A percentile compares a stretch with the other conserved stretches of the same genome.
Conservation (phyloP, 305 asterid genomes). For the Euphrasia arctica region DNA sequence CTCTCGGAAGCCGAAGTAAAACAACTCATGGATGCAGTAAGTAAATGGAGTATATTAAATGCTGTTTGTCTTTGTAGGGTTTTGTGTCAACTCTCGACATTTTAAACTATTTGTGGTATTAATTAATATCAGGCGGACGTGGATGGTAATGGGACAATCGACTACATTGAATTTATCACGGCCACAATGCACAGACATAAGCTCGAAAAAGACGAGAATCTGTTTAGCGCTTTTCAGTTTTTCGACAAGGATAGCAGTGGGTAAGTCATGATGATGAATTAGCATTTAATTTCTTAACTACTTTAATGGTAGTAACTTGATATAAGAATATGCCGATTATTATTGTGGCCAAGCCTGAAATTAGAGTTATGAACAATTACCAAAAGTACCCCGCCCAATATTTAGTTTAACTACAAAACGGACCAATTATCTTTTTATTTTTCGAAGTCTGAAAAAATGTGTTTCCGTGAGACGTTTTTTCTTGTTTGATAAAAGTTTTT, state of each 20-base stretch:
- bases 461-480: no score
- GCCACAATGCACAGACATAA: slow-evolving; percentile 61
- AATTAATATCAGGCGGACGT: slow-evolving; percentile 41
- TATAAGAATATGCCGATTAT: no score
- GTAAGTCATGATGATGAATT: slow-evolving; percentile 29
- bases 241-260: slow-evolving; percentile 54
- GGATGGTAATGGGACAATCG: slow-evolving; percentile 59
- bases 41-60: background rate
- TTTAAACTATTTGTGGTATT: slow-evolving; percentile 2
- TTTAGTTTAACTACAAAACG: background rate
- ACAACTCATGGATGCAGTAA: slow-evolving; percentile 1
- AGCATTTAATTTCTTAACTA: background rate
- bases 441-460: no score
- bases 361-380: background rate
- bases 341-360: background rate
- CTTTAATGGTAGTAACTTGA: no score
- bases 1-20: slow-evolving; percentile 2
- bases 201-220: slow-evolving; percentile 52
- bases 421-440: background rate
- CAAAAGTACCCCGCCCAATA: background rate
- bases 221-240: slow-evolving; percentile 45
- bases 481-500: background rate
- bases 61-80: background rate
- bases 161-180: slow-evolving; percentile 51
- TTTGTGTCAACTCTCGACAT: background rate